A percentile compares a stretch with the other conserved stretches of the same genome.
These are phyloP conservation scores for Aspergillus indologenus DNA, from an alignment of 495 filamentous ascomycete species.

Conservation along the genomic window DNA sequence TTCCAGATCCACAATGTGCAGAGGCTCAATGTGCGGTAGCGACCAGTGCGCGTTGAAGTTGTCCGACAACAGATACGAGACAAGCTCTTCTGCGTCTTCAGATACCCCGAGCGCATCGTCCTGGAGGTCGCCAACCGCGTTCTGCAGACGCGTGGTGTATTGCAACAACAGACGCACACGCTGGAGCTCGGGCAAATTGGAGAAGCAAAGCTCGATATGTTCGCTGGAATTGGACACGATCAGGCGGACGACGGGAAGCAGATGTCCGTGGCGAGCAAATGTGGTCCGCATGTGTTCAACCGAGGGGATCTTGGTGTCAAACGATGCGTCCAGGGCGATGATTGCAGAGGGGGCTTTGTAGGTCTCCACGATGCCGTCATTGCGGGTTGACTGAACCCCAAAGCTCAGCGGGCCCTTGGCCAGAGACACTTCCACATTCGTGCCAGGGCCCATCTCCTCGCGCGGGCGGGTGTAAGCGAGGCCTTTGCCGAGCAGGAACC, in stretches of 20 bases:
- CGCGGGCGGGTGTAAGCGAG: slow-evolving; percentile 44
- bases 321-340: slow-evolving; percentile 50
- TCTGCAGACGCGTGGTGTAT: slow-evolving; percentile 37
- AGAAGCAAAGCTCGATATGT: slow-evolving; percentile 53
- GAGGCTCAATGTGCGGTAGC: slow-evolving; percentile 41
- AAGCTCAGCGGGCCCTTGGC: slow-evolving; percentile 42
- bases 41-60: slow-evolving; percentile 38
- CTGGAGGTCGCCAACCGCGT: slow-evolving; percentile 48
- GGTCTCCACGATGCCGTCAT: slow-evolving; percentile 35
- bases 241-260: slow-evolving; percentile 51
- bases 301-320: slow-evolving; percentile 39
- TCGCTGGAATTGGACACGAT: slow-evolving; percentile 54
- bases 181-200: slow-evolving; percentile 36
- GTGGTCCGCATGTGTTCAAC: slow-evolving; percentile 44
- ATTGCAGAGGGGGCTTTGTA: slow-evolving; percentile 47
- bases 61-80: slow-evolving; percentile 35
- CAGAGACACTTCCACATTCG: slow-evolving; percentile 33
- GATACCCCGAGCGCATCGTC: slow-evolving; percentile 43
- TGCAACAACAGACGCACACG: slow-evolving; percentile 40
- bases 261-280: slow-evolving; percentile 36
- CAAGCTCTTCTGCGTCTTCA: slow-evolving; percentile 45
- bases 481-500: slow-evolving; percentile 49
- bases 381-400: slow-evolving; percentile 45
- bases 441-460: slow-evolving; percentile 32
- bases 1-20: slow-evolving; percentile 30